phyloP scores from a whole-genome alignment of 805 yeast species.

The Dipodascopsis uninucleata region DNA sequence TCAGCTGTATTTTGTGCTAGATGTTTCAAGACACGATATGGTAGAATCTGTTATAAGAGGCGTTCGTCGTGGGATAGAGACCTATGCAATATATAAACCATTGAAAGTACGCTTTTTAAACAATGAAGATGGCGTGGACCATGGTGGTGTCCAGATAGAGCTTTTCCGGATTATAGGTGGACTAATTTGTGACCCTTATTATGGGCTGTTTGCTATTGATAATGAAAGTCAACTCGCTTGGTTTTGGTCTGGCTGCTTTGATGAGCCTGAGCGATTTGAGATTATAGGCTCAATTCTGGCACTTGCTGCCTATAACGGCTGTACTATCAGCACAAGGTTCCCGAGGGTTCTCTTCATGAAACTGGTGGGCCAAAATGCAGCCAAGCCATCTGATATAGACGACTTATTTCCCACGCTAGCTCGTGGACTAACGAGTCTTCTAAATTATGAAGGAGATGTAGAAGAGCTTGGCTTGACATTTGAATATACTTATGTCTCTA shows the following conservation, averaged over 20 bases:
- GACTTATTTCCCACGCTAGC: conserved; percentile 29
- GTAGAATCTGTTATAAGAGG: conserved; percentile 22
- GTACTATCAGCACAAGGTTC: conserved; percentile 31
- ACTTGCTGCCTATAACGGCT: conserved; percentile 34
- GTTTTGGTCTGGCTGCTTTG: conserved; percentile 30
- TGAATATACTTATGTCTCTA: conserved; percentile 23
- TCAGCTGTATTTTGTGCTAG: conserved; percentile 23
- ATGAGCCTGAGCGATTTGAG: conserved; percentile 26
- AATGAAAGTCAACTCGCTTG: conserved; percentile 26
- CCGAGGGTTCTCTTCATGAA: conserved; percentile 30
- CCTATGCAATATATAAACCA: conserved; percentile 27
- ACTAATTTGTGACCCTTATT: conserved; percentile 20
- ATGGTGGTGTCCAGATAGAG: conserved; percentile 36
- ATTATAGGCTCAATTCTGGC: conserved; percentile 32
- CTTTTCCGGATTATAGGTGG: conserved; percentile 31
- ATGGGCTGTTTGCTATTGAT: conserved; percentile 25
- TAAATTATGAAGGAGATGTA: conserved; percentile 12
- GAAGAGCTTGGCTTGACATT: conserved; percentile 24
- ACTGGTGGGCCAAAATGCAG: conserved; percentile 5
- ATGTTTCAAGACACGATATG: conserved; percentile 25
- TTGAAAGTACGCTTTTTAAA: conserved; percentile 29
- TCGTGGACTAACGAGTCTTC: conserved; percentile 14
- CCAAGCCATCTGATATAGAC: conserved; percentile 17
- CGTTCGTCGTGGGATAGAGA: conserved; percentile 15
- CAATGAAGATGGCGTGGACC: conserved; percentile 34